Evolutionary conservation across 2,329 filamentous ascomycete genomes (phyloP), one percentile per base, ranked within the genome.

Genomic region (Periconia digitata): DNA sequence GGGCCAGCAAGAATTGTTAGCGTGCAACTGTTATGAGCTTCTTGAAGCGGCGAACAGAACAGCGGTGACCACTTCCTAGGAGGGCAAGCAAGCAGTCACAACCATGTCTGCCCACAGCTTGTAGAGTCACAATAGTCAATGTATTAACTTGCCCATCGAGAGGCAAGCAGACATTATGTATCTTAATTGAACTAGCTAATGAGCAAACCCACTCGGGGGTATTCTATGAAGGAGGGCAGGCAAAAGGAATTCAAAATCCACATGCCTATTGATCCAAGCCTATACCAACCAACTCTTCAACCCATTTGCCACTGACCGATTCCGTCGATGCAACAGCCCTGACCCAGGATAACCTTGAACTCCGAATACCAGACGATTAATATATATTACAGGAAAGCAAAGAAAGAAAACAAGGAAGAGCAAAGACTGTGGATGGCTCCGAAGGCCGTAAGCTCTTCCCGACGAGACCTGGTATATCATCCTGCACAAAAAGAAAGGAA

Each of bases 391-490:
- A 35, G 5, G 6, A 45, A 47, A 37, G 17, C 12, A 41, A 46
- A 44, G 40, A 13, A 18, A 17, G n/a, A 17, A 45, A 20, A 45
- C 21, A 37, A n/a, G n/a, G 38, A 42, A 43, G 23, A 15, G 17
- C 23, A 23, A 45, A 16, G 17, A 17, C 27, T 40, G 21, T 35
- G 21, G 37, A 29, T 18, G 38, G 18, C 2, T 17, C 13, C 21
- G 27, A 5, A 40, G 24, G 34, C n/a, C 8, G 17, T 27, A 20
- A 27, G 24, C 12, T 27, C 12, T 27, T 12, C 24, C 27, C 27
- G 10, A 32, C 27, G 27, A 22, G 29, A 47, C 50, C 36, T 44
- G 44, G 50, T 44, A 47, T 50, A 53, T 53, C 50, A 47, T 53
- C 42, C 36, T 50, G 39, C 43, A 44, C 39, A 46, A 43, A 29